Evolutionary conservation across 148 eudicot species (phyloP).

Genomic region (Oxyria digyna): DNA sequence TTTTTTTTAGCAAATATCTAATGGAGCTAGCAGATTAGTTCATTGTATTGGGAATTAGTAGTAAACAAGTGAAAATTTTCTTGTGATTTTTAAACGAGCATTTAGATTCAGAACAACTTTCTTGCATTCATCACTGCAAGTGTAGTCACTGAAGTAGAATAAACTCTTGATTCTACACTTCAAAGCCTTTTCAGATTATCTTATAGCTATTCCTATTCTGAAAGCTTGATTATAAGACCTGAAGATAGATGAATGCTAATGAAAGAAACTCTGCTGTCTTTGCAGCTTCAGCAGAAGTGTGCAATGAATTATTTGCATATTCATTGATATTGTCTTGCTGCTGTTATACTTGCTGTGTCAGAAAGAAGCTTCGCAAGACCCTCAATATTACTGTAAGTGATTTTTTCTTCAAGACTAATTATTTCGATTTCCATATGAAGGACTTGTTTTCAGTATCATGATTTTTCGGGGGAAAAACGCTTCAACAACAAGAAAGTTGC

Average conservation of each 20-base stretch:
- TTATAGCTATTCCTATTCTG: background rate
- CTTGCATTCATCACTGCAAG: background rate
- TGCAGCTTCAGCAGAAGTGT: conserved; percentile 91
- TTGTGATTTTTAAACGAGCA: background rate
- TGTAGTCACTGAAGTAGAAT: background rate
- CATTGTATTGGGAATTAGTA: background rate
- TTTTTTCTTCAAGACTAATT: background rate
- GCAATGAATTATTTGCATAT: conserved; percentile 83
- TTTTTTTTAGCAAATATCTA: background rate
- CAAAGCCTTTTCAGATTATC: background rate
- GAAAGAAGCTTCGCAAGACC: conserved; percentile 76
- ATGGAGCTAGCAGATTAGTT: background rate
- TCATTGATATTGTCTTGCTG: conserved; percentile 91
- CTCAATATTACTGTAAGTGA: conserved; percentile 67
- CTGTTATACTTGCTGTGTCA: conserved; percentile 93
- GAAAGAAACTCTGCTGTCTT: conserved; percentile 4
- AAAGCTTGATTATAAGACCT: background rate
- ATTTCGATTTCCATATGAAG: background rate
- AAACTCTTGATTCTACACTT: background rate
- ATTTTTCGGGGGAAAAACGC: background rate
- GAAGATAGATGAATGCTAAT: background rate
- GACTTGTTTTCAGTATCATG: background rate
- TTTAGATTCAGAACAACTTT: background rate
- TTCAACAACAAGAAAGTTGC: background rate
- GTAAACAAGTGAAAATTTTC: background rate